Evolutionary conservation across 1,139 yeast species (phyloP).

Genomic region (Kodamaea sp.): DNA sequence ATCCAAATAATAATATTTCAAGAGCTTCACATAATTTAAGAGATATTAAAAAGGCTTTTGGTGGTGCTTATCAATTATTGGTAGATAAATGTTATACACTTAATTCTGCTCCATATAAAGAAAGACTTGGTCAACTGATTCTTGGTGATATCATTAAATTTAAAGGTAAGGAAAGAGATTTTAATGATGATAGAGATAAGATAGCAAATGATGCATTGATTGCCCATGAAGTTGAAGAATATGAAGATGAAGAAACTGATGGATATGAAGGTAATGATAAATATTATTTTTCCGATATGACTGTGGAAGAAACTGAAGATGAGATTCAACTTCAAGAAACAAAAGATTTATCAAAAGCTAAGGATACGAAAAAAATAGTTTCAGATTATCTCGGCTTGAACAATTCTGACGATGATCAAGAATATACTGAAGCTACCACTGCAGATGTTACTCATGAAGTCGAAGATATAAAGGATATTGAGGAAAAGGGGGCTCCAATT

Average conservation of each 20-base stretch:
- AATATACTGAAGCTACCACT: constrained; percentile 8
- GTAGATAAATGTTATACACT: constrained; percentile 65
- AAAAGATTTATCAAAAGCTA: constrained; percentile 4
- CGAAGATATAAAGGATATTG: constrained; percentile 14
- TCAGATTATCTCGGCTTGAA: constrained; percentile 28
- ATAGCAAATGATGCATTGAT: constrained; percentile 61
- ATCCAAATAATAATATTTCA: constrained; percentile 74
- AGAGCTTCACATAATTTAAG: constrained; percentile 81
- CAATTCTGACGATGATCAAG: constrained; percentile 14
- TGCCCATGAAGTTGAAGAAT: constrained; percentile 19
- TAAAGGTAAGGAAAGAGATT: constrained; percentile 73
- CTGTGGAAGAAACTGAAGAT: constrained; percentile 40
- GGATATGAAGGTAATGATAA: constrained; percentile 37
- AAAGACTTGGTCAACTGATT: constrained; percentile 69
- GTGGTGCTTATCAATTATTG: constrained; percentile 84
- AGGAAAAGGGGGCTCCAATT: constrained; percentile 9
- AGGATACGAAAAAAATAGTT: constrained; percentile 20
- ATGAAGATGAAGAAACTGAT: constrained; percentile 25
- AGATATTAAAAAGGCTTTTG: constrained; percentile 81
- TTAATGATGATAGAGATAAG: constrained; percentile 67
- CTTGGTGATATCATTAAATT: constrained; percentile 78
- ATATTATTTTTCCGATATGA: constrained; percentile 42
- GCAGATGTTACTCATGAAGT: constrained; percentile 2
- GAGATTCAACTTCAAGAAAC: constrained; percentile 14
- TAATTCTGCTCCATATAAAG: constrained; percentile 58